Conservation (phyloP, 345 rosid genomes). For the Leavenworthia alabamica region DNA sequence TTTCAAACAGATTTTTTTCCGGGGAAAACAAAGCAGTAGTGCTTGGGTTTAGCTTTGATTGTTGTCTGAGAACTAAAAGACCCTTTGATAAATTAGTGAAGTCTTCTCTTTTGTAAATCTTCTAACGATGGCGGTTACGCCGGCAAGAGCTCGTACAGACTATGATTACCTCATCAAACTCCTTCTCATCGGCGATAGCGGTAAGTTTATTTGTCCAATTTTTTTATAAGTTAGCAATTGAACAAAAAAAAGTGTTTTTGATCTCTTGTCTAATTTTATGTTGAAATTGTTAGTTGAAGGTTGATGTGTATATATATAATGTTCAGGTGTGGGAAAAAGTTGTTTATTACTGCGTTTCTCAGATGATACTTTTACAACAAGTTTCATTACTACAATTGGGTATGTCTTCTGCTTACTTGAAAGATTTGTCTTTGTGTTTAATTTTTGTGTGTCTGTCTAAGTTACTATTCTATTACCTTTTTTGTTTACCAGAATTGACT, state of each 20-base stretch:
- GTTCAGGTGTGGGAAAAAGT: constrained; percentile 88
- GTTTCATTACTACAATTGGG: constrained; percentile 94
- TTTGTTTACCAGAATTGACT: constrained; percentile 41
- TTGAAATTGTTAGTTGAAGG: not conserved
- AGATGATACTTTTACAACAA: constrained; percentile 88
- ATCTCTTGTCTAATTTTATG: not conserved
- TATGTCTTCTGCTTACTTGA: constrained; percentile 7
- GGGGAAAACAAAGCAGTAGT: not conserved
- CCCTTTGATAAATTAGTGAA: not conserved
- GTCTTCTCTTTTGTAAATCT: not conserved
- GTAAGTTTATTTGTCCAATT: constrained; percentile 12
- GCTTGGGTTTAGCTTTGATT: not conserved
- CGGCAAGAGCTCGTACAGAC: constrained; percentile 51
- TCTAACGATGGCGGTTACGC: constrained; percentile 44
- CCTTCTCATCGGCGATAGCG: constrained; percentile 49
- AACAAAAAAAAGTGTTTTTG: not conserved
- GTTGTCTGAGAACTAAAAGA: not conserved
- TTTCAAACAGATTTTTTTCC: not conserved
- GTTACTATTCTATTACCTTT: not conserved
- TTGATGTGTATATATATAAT: not conserved
- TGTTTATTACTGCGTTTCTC: constrained; percentile 90
- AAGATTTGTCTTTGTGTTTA: not conserved
- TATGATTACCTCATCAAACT: constrained; percentile 51
- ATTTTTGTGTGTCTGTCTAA: not conserved
- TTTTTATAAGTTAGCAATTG: not conserved